Base-by-base conservation (phyloP, 352 stramenopile species). In the Globisporangium takayamanum region DNA sequence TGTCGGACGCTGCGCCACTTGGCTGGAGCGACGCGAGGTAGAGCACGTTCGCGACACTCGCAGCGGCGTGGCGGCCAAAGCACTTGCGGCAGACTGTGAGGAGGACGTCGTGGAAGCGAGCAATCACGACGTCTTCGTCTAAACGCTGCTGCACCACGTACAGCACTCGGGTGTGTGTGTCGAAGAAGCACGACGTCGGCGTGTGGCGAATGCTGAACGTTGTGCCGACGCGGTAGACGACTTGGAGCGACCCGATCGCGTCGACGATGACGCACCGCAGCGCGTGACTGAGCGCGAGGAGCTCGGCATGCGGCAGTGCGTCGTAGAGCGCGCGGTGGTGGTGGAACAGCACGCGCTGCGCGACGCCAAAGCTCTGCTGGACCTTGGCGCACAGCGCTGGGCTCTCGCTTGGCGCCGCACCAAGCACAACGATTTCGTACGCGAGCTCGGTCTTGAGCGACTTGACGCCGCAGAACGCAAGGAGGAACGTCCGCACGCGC, bases 1-100 rank as follows among this genome's bases (percentile, higher is more conserved):
- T 57, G 53, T 91, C 80, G 50, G 73, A 55, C 26, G 60, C 44
- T 1, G 63, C 30, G 0, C 33, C 30, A 16, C 39, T 71, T 5
- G 63, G 62, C 53, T 92, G 83, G 56, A 92, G 63, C 44, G 79
- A 84, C 37, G 80, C 76, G 37, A 92, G 71, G 55, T 89, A 92
- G 51, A 89, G 46, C 26, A 92, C 55, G 53, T 92, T 92, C 12
- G 80, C 75, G 5, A 89, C 64, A 33, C 60, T 81, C 11, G 78
- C 64, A 3, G 78, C 78, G 18, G 83, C 66, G 48, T 68, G 55
- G 0, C 44, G 26, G 20, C 76, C 75, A 33, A 92, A 76, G 26
- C 81, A 72, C 58, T 84, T 86, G 5, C 69, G 72, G 46, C 67
- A 76, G 18, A 88, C 15, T 39, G 88, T 79, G 58, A 84, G 74